These are phyloP conservation scores for Fusarium sp. DNA, from an alignment of 2,329 filamentous ascomycete species.

Conservation along the genomic window DNA sequence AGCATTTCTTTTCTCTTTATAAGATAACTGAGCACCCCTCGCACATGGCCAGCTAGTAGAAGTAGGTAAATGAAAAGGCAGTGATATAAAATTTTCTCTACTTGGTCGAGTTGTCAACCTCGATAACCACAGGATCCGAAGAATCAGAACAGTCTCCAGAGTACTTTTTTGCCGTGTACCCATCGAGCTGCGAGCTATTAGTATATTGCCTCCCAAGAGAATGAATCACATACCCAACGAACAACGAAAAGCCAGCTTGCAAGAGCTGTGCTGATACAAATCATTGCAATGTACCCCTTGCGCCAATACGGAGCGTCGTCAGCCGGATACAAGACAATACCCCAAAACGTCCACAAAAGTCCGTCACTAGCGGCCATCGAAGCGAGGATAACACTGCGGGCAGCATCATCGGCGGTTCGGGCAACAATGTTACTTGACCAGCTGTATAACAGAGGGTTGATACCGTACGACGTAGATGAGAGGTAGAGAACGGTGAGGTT, in stretches of 20 bases:
- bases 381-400: constrained; percentile 54
- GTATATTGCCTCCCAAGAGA: fast-evolving
- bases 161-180: constrained; percentile 19
- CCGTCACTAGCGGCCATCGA: constrained; percentile 55
- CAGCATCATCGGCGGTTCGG: constrained; percentile 52
- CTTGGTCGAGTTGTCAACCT: neutral
- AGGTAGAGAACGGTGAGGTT: constrained; percentile 36
- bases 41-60: no score
- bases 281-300: constrained; percentile 44
- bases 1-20: no score
- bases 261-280: constrained; percentile 25
- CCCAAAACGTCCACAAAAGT: constrained; percentile 59
- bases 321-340: constrained; percentile 56
- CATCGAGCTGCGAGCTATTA: constrained; percentile 11
- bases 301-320: constrained; percentile 57
- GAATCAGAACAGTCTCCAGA: neutral
- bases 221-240: constrained; percentile 15
- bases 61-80: no score
- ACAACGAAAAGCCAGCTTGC: constrained; percentile 30
- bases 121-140: neutral
- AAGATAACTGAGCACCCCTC: no score
- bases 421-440: constrained; percentile 44
- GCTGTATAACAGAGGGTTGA: constrained; percentile 41
- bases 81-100: no score
- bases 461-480: constrained; percentile 39